Conservation (phyloP, 2,329 filamentous ascomycete species). For the Penicillium decumbens region DNA sequence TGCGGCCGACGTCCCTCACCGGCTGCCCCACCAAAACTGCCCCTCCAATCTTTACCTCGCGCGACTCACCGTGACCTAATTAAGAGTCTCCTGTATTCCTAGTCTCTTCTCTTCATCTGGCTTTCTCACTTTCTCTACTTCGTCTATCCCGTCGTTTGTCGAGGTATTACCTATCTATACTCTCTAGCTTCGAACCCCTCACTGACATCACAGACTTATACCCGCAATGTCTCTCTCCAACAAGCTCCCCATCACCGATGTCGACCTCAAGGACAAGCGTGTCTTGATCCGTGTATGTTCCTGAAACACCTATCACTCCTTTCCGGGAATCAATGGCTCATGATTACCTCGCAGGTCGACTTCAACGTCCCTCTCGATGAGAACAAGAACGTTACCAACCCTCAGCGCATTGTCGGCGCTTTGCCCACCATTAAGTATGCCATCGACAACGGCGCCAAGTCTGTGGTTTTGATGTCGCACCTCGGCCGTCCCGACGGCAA, state of each 20-base stretch:
- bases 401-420: slow-evolving; percentile 94
- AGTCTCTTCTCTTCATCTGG: slow-evolving; percentile 4
- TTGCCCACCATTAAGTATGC: slow-evolving; percentile 94
- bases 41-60: slow-evolving; percentile 21
- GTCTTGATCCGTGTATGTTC: slow-evolving; percentile 87
- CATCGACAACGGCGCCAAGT: slow-evolving; percentile 81
- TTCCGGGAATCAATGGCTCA: slow-evolving; percentile 7
- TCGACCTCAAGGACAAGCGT: slow-evolving; percentile 96
- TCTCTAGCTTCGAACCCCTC: not conserved
- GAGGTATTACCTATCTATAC: slow-evolving; percentile 11
- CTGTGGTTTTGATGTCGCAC: slow-evolving; percentile 96
- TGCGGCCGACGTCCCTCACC: slow-evolving; percentile 20
- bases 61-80: slow-evolving; percentile 27
- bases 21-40: slow-evolving; percentile 23
- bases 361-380: slow-evolving; percentile 98
- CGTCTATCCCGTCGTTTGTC: slow-evolving; percentile 8
- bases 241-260: slow-evolving; percentile 95
- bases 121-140: slow-evolving; percentile 5
- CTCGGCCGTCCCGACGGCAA: slow-evolving; percentile 92
- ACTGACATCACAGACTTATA: slow-evolving; percentile 12
- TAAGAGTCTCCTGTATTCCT: slow-evolving; percentile 10
- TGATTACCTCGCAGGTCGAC: slow-evolving; percentile 65
- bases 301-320: slow-evolving; percentile 20
- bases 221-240: slow-evolving; percentile 86
- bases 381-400: slow-evolving; percentile 93